Evolutionary conservation across 129 eudicot genomes (phyloP).

Genomic region (Pulicaria dysenterica): DNA sequence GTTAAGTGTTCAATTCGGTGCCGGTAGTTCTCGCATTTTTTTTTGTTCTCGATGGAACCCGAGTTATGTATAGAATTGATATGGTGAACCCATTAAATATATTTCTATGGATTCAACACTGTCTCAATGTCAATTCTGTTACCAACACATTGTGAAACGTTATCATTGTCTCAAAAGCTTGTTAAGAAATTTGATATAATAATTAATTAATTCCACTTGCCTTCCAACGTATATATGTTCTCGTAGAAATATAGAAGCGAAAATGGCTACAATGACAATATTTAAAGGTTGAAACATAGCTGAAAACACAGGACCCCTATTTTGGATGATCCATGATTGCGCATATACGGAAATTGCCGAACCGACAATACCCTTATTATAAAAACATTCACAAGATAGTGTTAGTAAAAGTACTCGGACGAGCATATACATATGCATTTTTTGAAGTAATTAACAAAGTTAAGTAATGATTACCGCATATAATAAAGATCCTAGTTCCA

Average conservation of each 20-base stretch:
- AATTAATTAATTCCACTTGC: slow-evolving; percentile 28
- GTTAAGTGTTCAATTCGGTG: no score
- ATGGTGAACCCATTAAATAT: no score
- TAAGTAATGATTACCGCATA: slow-evolving; percentile 49
- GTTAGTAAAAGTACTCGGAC: not conserved
- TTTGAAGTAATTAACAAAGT: not conserved
- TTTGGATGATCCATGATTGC: slow-evolving; percentile 82
- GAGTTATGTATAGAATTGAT: no score
- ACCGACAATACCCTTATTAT: slow-evolving; percentile 56
- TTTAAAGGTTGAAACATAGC: slow-evolving; percentile 82
- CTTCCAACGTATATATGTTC: slow-evolving; percentile 72
- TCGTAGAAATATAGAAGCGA: slow-evolving; percentile 56
- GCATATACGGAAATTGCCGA: slow-evolving; percentile 72
- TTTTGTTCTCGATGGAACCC: no score
- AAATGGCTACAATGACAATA: slow-evolving; percentile 68
- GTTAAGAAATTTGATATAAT: no score
- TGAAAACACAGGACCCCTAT: slow-evolving; percentile 77
- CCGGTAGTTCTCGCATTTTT: no score
- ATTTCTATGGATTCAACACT: no score
- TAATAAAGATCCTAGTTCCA: slow-evolving; percentile 55
- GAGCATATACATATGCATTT: no score
- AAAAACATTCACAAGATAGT: not conserved
- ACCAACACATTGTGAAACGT: not conserved
- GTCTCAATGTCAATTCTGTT: not conserved
- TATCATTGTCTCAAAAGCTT: not conserved